Percentiles rank a stretch among this genome's conserved stretches.
Evolutionary conservation across 768 basidiomycete genomes (phyloP).

Genomic region (Tulasnella sp.): DNA sequence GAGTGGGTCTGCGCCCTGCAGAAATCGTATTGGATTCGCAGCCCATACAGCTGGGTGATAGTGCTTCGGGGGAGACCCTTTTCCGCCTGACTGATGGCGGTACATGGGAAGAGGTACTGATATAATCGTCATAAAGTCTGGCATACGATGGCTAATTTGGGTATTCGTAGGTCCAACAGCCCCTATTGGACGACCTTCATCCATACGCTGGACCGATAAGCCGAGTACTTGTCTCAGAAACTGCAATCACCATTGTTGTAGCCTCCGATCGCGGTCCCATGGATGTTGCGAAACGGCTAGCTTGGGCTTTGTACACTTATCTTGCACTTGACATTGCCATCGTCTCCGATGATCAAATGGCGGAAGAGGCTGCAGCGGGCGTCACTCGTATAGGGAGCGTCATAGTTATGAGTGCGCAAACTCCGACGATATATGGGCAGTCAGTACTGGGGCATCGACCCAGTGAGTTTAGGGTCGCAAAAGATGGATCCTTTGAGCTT

Average conservation of each 20-base stretch:
- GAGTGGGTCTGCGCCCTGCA: background rate
- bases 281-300: slow-evolving; percentile 5
- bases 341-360: slow-evolving; percentile 10
- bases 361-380: background rate
- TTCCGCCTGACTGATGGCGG: background rate
- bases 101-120: background rate
- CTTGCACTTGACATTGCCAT: slow-evolving; percentile 13
- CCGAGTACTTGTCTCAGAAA: slow-evolving; percentile 10
- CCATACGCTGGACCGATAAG: slow-evolving; percentile 3
- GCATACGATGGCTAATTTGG: background rate
- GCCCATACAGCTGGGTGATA: background rate
- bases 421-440: slow-evolving; percentile 2
- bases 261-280: background rate
- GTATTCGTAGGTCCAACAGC: background rate
- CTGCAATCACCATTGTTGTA: slow-evolving; percentile 8
- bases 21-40: background rate
- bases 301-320: slow-evolving; percentile 12
- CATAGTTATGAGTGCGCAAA: slow-evolving; percentile 12
- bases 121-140: background rate
- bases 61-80: background rate
- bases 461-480: slow-evolving; percentile 2
- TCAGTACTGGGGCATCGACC: background rate
- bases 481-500: background rate
- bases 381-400: background rate
- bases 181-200: background rate